Evolutionary conservation across 2,329 filamentous ascomycete species (phyloP), one percentile per base, ranked within the genome.

Genomic region (Microdochium trichocladiopsis): DNA sequence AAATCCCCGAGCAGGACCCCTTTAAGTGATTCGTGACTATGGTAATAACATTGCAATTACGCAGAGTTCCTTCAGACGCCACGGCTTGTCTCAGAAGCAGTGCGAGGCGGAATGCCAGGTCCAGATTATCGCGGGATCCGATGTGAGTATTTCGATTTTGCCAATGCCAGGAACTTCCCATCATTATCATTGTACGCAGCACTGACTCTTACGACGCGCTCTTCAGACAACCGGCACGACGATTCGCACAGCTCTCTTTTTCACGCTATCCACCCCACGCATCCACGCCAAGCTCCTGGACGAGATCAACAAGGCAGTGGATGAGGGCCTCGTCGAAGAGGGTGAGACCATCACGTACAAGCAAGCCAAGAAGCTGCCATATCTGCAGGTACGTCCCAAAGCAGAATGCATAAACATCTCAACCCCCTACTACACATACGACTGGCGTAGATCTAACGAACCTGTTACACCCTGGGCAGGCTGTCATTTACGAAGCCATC

Each of bases 151-250:
- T 41, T 11, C 11, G 8, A 11, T 21, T 8, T 45, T 14, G 14
- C 14, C 28, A 8, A 8, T 14, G 8, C 14, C 28, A 8, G 8
- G 28, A 31, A 14, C 41, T 45, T 21, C 41, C 21, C 22, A 21
- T 22, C 2, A 18, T 22, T 8, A 45, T 18, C 18, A 22, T 45
- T 9, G 41, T 8, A 9, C 14, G 11, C 41, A 8, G n/a, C 36
- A 16, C 36, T 41, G 11, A 41, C 11, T n/a, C 11, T 41, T 12
- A 5, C 36, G 41, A 23, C 6, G 6, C 18, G 41, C 11, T 45
- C 10, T 16, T 1, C 78, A 82, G 54, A 80, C 76, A 14, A 77
- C 76, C 0, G 71, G 78, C 0, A 73, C 72, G 1, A 69, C 70
- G 2, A 68, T 82, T 4, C 70, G 75, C 1, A 65, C 69, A 31